Evolutionary conservation across 192 early-diverging fungal genomes (phyloP), one percentile per base, ranked within the genome.

Genomic region (Podila minutissima): DNA sequence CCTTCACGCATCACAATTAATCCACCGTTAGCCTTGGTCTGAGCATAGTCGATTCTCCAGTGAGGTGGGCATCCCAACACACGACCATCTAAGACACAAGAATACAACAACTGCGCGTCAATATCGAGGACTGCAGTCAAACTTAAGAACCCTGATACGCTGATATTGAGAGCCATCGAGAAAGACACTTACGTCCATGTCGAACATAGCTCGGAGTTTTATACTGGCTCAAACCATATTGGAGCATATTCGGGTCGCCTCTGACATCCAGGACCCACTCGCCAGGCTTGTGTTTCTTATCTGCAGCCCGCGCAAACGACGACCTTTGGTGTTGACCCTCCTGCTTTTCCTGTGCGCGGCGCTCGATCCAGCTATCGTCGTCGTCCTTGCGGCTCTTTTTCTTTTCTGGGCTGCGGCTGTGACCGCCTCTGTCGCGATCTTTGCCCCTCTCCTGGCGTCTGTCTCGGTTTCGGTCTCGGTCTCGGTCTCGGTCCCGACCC

Each of bases 181-280:
- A 48, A 19, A 5, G 69, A 26, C 22, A 53, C 49, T 51, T 77
- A 82, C 84, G 71, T 68, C 85, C 83, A 59, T 62, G 71, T 11
- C 78, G 58, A 24, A 51, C 32, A 33, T 81, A 87, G 24, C 32
- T 53, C 2, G 83, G 86, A 17, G 81, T 62, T 4, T 60, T 48
- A 29, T 33, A 63, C 26, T 24, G 59, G 33, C 79, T 61, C 22
- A 68, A 29, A 8, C 69, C 86, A 67, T 84, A 87, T 2, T 67
- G 64, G 9, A 81, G 46, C 13, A 59, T 59, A 33, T 81, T 63
- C 4, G 24, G 24, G 29, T 87, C 86, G 24, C 86, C 86, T 48
- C 62, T 60, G 17, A 73, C 69, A 57, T 82, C 86, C 26, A 87
- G 62, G 49, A 73, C 26, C 77, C 70, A 81, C 28, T 67, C 46